Base-by-base conservation (phyloP, 768 basidiomycete genomes). In the Pleurotus ostreatus region DNA sequence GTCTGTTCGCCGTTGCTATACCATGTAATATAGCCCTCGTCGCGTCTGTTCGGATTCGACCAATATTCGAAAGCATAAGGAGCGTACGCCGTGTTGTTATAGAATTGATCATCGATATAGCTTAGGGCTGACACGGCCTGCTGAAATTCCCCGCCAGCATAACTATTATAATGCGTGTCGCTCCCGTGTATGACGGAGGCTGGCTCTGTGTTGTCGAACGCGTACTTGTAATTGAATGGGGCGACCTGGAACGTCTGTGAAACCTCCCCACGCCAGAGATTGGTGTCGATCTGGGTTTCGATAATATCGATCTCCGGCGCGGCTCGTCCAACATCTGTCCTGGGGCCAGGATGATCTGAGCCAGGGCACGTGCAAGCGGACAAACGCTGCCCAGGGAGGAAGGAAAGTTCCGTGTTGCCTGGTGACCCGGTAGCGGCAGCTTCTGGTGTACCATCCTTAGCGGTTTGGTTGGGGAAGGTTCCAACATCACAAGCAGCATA, bases 261-360 rank as follows among this genome's bases (percentile, higher is more conserved):
- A 1, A 87, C 88, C 61, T 86, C 75, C 41, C 82, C 90, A 65
- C 72, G 63, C 62, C 81, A 78, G 3, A 70, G 57, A 55, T 52
- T 58, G 2, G 77, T 62, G 62, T 93, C 70, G 56, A 88, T 79
- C 68, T 94, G 88, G 0, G 92, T 85, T 74, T 98, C 95, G 57
- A 96, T 66, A 58, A 98, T 78, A 70, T 98, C 95, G 62, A 98
- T 93, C 74, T 98, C 96, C 1, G 96, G 95, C 1, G 88, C 91
- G 30, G 84, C 84, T 51, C 95, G 84, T 15, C 92, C 92, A 13
- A 72, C 74, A 25, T 70, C 77, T 54, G 78, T 76, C 57, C 63
- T 77, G 2, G 95, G 95, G 9, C 95, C 95, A 2, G 95, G 95
- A 66, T 98, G 95, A 62, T 92, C 91, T 25, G 83, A 82, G 11